Percentiles rank a stretch among this genome's conserved stretches.
Evolutionary conservation across 257 asterid genomes (phyloP).

Genomic region (Schizonepeta tenuifolia): DNA sequence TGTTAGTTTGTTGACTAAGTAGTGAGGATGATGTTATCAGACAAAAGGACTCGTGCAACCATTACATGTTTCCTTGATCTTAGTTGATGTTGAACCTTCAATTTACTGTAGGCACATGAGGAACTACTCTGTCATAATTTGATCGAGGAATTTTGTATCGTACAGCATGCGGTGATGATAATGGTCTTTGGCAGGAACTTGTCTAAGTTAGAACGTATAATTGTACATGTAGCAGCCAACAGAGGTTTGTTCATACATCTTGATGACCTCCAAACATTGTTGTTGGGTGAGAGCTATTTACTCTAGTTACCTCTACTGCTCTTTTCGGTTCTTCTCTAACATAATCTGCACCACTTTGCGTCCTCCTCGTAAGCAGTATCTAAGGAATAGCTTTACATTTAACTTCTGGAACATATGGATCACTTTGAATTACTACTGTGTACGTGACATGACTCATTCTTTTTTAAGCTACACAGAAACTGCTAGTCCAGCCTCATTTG

Average conservation of each 20-base stretch:
- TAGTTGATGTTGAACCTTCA: slow-evolving; percentile 23
- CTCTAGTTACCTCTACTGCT: neutral
- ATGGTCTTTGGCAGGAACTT: slow-evolving; percentile 15
- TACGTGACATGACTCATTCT: slow-evolving; percentile 27
- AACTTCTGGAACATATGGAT: slow-evolving; percentile 4
- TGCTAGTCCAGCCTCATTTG: slow-evolving; percentile 18
- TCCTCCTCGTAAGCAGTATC: slow-evolving; percentile 16
- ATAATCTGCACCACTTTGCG: slow-evolving; percentile 7
- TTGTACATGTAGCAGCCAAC: slow-evolving; percentile 32
- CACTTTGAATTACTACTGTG: neutral
- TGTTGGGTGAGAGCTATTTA: neutral
- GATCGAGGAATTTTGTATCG: neutral
- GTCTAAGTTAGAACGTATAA: slow-evolving; percentile 15
- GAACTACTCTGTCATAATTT: slow-evolving; percentile 21
- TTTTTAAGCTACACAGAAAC: slow-evolving; percentile 26
- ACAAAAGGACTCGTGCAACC: neutral
- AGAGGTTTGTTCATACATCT: slow-evolving; percentile 31
- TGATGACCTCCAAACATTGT: slow-evolving; percentile 7
- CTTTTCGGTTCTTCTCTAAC: slow-evolving; percentile 8
- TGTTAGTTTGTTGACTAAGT: neutral
- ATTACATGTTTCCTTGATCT: neutral
- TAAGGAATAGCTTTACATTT: slow-evolving; percentile 24
- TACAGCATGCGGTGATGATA: slow-evolving; percentile 21
- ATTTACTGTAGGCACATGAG: neutral
- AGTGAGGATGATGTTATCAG: neutral